Base-by-base conservation (phyloP, 2,329 filamentous ascomycete species). In the Aspergillus sp. region DNA sequence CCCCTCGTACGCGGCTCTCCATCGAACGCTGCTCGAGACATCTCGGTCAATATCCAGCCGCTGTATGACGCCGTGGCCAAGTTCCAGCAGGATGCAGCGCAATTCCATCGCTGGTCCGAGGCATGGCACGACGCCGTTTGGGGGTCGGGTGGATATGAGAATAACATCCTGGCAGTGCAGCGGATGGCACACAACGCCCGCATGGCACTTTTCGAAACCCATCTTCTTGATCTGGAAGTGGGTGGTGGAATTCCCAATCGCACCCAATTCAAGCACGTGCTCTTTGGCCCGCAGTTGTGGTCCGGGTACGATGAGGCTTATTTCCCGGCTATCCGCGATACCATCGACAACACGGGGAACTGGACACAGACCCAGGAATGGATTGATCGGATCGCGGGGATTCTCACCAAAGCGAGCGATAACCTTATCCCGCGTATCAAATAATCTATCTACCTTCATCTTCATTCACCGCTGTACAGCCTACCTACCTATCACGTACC, bases 191-290 rank as follows among this genome's bases (percentile, higher is more conserved):
- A 91, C 65, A 97, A 97, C 64, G 76, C 78, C 46, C 81, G 82
- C 52, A 84, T 96, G 78, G 80, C 81, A 3, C 73, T 74, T 44
- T 95, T 98, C 61, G 93, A 98, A 64, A 85, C 83, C 6, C 75
- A 87, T 60, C 68, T 98, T 44, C 70, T 97, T 29, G 93, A 98
- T 69, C 63, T 89, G 44, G 81, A 83, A 38, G 66, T 73, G 19
- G 81, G 74, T 34, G 83, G 82, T 52, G 89, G 89, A 49, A 78
- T 94, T 4, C 86, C 87, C 35, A 88, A 88, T 57, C 83, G 91
- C 53, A 86, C 86, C 4, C 93, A 97, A 69, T 98, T 89, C 76
- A 95, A 94, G 67, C 93, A 96, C 67, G 78, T 94, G 60, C 72
- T 98, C 47, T 94, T 90, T 63, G 91, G 86, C 1, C 93, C 93